Conservation (phyloP, 495 filamentous ascomycete species). For the Pseudotulostoma volvatum region DNA sequence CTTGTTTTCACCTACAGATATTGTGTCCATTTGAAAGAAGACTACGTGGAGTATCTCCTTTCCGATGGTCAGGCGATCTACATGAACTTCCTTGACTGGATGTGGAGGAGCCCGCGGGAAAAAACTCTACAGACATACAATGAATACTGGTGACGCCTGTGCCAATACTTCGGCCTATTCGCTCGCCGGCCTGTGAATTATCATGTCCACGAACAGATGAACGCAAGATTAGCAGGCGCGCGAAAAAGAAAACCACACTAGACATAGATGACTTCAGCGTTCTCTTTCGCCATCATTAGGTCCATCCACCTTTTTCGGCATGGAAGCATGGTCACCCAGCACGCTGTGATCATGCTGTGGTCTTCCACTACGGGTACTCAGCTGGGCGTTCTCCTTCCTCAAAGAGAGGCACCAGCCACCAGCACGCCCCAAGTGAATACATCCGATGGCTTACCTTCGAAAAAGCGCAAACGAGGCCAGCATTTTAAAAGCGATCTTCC, state of each 20-base stretch:
- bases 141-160: constrained; percentile 16
- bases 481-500: constrained; percentile 2
- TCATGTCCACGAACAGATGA: constrained; percentile 12
- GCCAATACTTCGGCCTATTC: constrained; percentile 15
- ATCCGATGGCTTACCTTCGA: neutral
- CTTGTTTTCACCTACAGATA: constrained; percentile 13
- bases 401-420: constrained; percentile 5
- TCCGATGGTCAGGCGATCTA: constrained; percentile 1
- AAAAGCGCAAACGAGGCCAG: neutral
- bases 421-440: constrained; percentile 5
- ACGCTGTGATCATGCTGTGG: constrained; percentile 15
- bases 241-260: constrained; percentile 13
- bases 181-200: constrained; percentile 8
- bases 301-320: constrained; percentile 16
- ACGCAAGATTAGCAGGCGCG: constrained; percentile 5
- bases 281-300: constrained; percentile 14
- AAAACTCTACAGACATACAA: constrained; percentile 15
- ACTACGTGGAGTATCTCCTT: constrained; percentile 1
- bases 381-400: constrained; percentile 13
- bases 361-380: constrained; percentile 17
- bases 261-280: constrained; percentile 13
- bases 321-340: constrained; percentile 16
- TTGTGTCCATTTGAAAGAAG: constrained; percentile 13
- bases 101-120: constrained; percentile 12
- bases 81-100: constrained; percentile 17